A percentile compares a stretch with the other conserved stretches of the same genome.
phyloP scores from a whole-genome alignment of 169 alveolate genomes.

The Plasmodium adleri region DNA sequence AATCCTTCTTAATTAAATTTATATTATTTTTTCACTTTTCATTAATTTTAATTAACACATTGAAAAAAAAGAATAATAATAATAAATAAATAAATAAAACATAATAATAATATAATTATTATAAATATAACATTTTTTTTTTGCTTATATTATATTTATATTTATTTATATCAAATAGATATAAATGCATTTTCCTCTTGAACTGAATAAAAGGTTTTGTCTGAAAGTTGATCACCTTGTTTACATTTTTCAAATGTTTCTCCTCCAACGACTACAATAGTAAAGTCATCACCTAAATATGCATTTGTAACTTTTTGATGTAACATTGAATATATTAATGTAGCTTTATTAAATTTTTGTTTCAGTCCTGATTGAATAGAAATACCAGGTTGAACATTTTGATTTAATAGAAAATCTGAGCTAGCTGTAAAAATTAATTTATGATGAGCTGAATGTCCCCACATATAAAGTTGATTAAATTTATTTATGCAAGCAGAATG shows the following conservation, averaged over 20 bases:
- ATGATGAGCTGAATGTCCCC: constrained; percentile 92
- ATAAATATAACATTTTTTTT: too few species aligned
- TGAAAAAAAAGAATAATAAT: too few species aligned
- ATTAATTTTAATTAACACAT: too few species aligned
- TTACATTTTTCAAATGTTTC: constrained; percentile 24
- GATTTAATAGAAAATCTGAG: constrained; percentile 82
- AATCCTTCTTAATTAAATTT: too few species aligned
- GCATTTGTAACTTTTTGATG: constrained; percentile 85
- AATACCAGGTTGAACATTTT: constrained; percentile 88
- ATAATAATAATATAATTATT: too few species aligned
- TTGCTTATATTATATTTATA: too few species aligned
- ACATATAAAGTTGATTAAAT: constrained; percentile 86
- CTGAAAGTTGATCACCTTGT: constrained; percentile 39
- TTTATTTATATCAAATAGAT: constrained; percentile 20
- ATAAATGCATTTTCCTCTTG: constrained; percentile 63
- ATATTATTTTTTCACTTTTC: too few species aligned
- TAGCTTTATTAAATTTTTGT: constrained; percentile 78
- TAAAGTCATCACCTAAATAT: constrained; percentile 83
- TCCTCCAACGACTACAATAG: constrained; percentile 86
- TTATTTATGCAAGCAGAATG: constrained; percentile 87
- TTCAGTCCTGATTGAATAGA: constrained; percentile 87
- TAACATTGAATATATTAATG: constrained; percentile 82
- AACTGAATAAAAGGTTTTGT: constrained; percentile 40
- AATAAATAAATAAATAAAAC: too few species aligned
- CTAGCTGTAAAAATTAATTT: constrained; percentile 88